A percentile compares a stretch with the other conserved stretches of the same genome.
phyloP scores from a whole-genome alignment of 352 stramenopile species.

The Phytophthora citrophthora region DNA sequence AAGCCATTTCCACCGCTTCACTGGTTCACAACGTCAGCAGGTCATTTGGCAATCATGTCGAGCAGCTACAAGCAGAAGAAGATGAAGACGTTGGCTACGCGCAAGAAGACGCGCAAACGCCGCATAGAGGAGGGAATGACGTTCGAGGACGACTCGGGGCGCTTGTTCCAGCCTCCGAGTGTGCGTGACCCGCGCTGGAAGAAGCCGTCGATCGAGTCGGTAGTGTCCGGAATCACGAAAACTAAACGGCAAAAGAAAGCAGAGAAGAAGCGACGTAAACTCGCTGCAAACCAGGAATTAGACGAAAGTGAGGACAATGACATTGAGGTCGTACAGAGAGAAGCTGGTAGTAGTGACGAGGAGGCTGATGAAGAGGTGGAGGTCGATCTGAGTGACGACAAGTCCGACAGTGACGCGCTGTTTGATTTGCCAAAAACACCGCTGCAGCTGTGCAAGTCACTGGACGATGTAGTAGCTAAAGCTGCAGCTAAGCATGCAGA shows the following conservation, averaged over 20 bases:
- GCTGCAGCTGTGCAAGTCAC: slow-evolving; percentile 48
- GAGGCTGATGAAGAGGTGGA: slow-evolving; percentile 26
- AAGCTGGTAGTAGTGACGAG: slow-evolving; percentile 19
- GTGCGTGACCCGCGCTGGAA: slow-evolving; percentile 77
- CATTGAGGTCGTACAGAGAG: slow-evolving; percentile 30
- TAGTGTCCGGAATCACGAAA: slow-evolving; percentile 45
- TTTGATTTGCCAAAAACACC: slow-evolving; percentile 37
- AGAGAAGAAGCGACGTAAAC: slow-evolving; percentile 48
- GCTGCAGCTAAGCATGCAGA: slow-evolving; percentile 49
- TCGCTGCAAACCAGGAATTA: slow-evolving; percentile 22
- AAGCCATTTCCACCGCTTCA: slow-evolving; percentile 7
- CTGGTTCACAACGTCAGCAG: slow-evolving; percentile 9
- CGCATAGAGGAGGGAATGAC: slow-evolving; percentile 63
- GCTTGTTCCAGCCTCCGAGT: slow-evolving; percentile 76
- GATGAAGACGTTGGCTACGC: slow-evolving; percentile 77
- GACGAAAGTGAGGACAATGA: slow-evolving; percentile 31
- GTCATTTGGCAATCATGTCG: slow-evolving; percentile 47
- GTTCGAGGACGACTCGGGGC: slow-evolving; percentile 70
- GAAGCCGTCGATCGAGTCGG: slow-evolving; percentile 52
- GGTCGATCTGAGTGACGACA: slow-evolving; percentile 7
- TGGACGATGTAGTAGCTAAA: slow-evolving; percentile 57
- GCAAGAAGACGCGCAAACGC: slow-evolving; percentile 84
- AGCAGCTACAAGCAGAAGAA: slow-evolving; percentile 90
- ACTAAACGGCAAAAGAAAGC: slow-evolving; percentile 41
- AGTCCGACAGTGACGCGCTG: slow-evolving; percentile 8